Evolutionary conservation across 169 alveolate species (phyloP), one percentile per base, ranked within the genome.

Genomic region (Pseudocohnilembus persalinus): DNA sequence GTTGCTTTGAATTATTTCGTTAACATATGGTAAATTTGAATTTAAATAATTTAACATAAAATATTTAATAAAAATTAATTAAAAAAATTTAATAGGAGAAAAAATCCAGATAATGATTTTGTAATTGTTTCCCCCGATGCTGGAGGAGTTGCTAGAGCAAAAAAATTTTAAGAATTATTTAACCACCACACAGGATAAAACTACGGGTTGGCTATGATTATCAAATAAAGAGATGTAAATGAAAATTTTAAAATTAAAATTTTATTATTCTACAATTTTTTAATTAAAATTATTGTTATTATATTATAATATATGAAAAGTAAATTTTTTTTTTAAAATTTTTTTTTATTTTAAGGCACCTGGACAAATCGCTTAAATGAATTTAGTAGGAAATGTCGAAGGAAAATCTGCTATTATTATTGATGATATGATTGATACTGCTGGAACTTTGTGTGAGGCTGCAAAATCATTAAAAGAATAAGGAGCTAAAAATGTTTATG

Each of bases 391-490:
- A 31, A 82, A 84, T 73, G 99, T 98, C 16, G 93, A 93, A 72
- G 99, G 98, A 29, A 92, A 97, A 65, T 98, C 96, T 83, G 98
- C 97, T 28, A 97, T 98, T 74, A 96, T 98, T 29, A 98, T 98
- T 1, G 99, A 98, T 91, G 99, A 98, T 87, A 97, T 98, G 98
- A 97, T 98, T 29, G 99, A 98, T 81, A 98, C 99, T 0, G 99
- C 99, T 34, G 99, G 99, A 49, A 98, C 99, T n/a, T 92, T 98
- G 30, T 97, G 99, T 84, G 97, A 98, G 84, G 99, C 99, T 31
- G 99, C 99, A 0, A 91, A 95, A 79, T 96, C 93, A 32, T 88
- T 98, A 29, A 96, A 96, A 87, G 91, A 91, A 32, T 90, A 95
- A 68, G 99, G 99, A 16, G 99, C 99, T 1, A 88, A 91, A 32